phyloP scores from a whole-genome alignment of 2,329 filamentous ascomycete genomes.

The Didymellaceae sp. region DNA sequence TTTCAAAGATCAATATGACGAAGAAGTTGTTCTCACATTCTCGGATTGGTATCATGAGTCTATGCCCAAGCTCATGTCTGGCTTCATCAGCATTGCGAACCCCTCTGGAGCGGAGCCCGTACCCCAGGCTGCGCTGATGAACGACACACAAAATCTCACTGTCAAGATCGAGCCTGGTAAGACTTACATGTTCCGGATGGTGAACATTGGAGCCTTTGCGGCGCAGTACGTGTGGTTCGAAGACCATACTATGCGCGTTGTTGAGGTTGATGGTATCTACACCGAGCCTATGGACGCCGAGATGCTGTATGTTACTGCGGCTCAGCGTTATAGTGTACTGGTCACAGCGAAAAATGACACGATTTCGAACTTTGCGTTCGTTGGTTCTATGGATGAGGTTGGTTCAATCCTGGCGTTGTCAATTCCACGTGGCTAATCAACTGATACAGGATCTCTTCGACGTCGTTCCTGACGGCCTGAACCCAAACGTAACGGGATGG shows the following conservation, averaged over 20 bases:
- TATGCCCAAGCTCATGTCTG: slow-evolving; percentile 52
- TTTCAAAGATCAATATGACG: slow-evolving; percentile 61
- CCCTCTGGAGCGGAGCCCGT: slow-evolving; percentile 69
- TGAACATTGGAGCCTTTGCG: slow-evolving; percentile 74
- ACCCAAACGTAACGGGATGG: slow-evolving; percentile 67
- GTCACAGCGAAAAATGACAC: slow-evolving; percentile 65
- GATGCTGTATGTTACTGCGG: slow-evolving; percentile 70
- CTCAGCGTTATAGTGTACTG: slow-evolving; percentile 73
- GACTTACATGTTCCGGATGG: slow-evolving; percentile 69
- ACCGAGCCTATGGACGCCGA: slow-evolving; percentile 66
- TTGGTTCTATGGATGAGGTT: slow-evolving; percentile 57
- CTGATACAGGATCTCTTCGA: slow-evolving; percentile 64
- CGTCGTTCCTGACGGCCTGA: slow-evolving; percentile 67
- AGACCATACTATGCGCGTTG: slow-evolving; percentile 67
- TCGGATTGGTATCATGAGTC: slow-evolving; percentile 75
- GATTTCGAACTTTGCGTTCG: slow-evolving; percentile 65
- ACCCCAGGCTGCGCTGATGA: slow-evolving; percentile 69
- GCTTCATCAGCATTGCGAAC: slow-evolving; percentile 58
- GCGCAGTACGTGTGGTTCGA: slow-evolving; percentile 75
- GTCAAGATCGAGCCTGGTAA: slow-evolving; percentile 58
- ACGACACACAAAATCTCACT: slow-evolving; percentile 61
- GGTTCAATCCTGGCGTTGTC: background rate
- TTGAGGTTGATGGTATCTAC: slow-evolving; percentile 74
- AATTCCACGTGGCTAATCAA: background rate
- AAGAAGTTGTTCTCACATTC: slow-evolving; percentile 70